Percentiles rank a stretch among this genome's conserved stretches.
These are phyloP conservation scores for Rhizoclosmatium sp. DNA, from an alignment of 192 early-diverging fungal genomes.

Conservation along the genomic window DNA sequence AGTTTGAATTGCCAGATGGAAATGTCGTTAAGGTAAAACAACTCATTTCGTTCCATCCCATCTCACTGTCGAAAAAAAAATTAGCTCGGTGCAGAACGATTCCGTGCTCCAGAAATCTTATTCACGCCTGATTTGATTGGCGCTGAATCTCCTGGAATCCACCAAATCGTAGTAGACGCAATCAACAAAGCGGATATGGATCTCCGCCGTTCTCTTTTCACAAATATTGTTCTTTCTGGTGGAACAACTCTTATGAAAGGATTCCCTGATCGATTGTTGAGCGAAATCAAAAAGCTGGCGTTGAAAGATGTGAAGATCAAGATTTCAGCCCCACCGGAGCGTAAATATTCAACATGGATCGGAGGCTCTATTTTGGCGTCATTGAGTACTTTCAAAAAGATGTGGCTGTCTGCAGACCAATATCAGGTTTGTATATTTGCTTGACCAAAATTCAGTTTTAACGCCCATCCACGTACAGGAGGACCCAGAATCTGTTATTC, in stretches of 20 bases:
- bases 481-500: constrained; percentile 92
- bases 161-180: constrained; percentile 91
- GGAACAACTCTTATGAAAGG: constrained; percentile 92
- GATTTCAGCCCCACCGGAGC: constrained; percentile 96
- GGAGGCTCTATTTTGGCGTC: constrained; percentile 95
- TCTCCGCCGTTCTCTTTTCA: constrained; percentile 85
- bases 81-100: constrained; percentile 88
- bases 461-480: constrained; percentile 71
- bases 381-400: constrained; percentile 98
- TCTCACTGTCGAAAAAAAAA: not conserved
- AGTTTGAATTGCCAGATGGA: constrained; percentile 84
- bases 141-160: constrained; percentile 90
- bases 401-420: constrained; percentile 99
- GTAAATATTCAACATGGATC: constrained; percentile 96
- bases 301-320: constrained; percentile 96
- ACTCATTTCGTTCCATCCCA: not conserved
- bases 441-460: not conserved
- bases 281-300: constrained; percentile 88
- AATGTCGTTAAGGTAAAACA: constrained; percentile 76
- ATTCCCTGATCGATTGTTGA: constrained; percentile 92
- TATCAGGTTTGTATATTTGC: constrained; percentile 39
- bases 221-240: constrained; percentile 94
- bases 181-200: constrained; percentile 96
- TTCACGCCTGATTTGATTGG: constrained; percentile 96
- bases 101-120: constrained; percentile 94